Base-by-base conservation (phyloP, 345 rosid species). In the Pistacia integerrima region DNA sequence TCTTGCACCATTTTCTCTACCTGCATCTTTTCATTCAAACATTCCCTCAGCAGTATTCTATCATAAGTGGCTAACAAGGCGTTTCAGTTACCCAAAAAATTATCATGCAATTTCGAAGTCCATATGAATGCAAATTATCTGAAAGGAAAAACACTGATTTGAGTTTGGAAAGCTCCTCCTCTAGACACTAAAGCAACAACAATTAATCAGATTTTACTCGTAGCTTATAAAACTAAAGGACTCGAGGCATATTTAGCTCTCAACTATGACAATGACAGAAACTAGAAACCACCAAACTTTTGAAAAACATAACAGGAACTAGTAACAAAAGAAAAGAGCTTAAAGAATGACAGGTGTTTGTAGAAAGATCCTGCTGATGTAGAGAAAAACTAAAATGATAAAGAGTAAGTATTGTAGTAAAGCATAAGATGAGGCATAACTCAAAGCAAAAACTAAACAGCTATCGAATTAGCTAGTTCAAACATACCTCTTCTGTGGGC, bases 1-100 rank as follows among this genome's bases (percentile, higher is more conserved):
- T 94, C 98, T 18, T 80, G 84, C 13, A 93, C 97, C 97, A 93
- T 94, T 78, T 87, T 84, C 12, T 88, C 90, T 44, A 93, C 98
- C 98, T 94, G 82, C 56, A 76, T 54, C 74, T 70, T 74, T 56
- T 33, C 4, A 71, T 69, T 54, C 25, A 62, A 66, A 59, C 5
- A 44, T 51, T 54, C 4, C 8, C 35, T 52, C 70, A 44, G 33
- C 35, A 20, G 35, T 18, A 38, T 65, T 65, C 35, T 8, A 59
- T 8, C 5, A 4, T 4, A 20, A 63, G n/a, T 0, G 0, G 36
- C 13, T 49, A 44, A 67, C 13, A 68, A 14, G 8, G 4, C 8
- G 3, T 68, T 22, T 68, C 38, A 28, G 13, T 28, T 20, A 36
- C 8, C 6, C 2, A 46, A 33, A 17, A 64, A 35, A 5, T 12